phyloP scores from a whole-genome alignment of 495 filamentous ascomycete genomes.

The Hypoxylon trugodes region DNA sequence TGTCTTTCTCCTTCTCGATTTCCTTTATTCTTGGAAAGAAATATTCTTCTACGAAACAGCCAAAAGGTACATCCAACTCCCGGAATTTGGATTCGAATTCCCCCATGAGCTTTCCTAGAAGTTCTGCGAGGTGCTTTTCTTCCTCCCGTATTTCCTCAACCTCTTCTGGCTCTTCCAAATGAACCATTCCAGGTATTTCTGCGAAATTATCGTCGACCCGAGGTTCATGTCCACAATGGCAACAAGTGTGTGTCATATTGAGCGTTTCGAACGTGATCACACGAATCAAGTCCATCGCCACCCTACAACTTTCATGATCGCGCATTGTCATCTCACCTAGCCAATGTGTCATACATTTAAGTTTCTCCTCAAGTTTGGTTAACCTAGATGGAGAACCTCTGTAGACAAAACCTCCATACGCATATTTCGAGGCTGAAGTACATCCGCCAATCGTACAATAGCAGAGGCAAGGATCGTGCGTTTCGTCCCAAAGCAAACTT shows the following conservation, averaged over 20 bases:
- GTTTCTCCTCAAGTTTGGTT: too few species aligned
- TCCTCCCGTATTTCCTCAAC: constrained; percentile 24
- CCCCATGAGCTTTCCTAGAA: constrained; percentile 6
- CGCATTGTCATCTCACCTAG: background rate
- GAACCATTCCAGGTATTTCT: background rate
- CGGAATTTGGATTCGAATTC: constrained; percentile 16
- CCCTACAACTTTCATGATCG: background rate
- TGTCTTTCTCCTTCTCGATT: background rate
- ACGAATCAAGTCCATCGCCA: background rate
- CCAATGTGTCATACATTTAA: too few species aligned
- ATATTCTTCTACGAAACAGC: constrained; percentile 6
- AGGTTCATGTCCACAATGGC: background rate
- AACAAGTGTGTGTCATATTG: constrained; percentile 25
- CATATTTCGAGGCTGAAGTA: constrained; percentile 2
- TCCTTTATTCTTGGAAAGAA: constrained; percentile 9
- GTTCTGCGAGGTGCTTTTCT: constrained; percentile 10
- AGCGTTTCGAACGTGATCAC: constrained; percentile 3
- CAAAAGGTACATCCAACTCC: background rate
- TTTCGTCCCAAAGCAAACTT: background rate
- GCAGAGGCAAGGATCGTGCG: constrained; percentile 5
- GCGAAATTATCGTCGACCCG: background rate
- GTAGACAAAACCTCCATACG: too few species aligned
- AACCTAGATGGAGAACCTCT: too few species aligned
- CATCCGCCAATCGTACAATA: constrained; percentile 11
- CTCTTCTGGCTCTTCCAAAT: constrained; percentile 14